Base-by-base conservation (phyloP, 495 filamentous ascomycete genomes). In the Tricharina praecox region DNA sequence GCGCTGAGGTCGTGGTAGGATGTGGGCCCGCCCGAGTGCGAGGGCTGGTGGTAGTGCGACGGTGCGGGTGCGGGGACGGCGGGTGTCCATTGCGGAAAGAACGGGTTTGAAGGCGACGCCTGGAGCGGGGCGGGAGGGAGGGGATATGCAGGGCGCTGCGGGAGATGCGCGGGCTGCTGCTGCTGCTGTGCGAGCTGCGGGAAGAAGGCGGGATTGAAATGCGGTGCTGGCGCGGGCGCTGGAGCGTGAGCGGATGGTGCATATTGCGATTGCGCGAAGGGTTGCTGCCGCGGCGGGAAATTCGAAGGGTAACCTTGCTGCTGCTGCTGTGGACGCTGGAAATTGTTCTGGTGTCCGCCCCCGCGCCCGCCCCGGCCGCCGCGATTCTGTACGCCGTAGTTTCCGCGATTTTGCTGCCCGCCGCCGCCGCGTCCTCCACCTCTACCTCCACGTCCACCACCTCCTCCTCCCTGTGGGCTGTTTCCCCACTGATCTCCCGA, bases 171-270 rank as follows among this genome's bases (percentile, higher is more conserved):
- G 21, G 10, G 10, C 5, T 32, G 35, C 33, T 51, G 51, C 20
- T 48, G 42, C 30, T 24, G 51, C 28, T 38, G 50, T 20, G 39
- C 33, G 11, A 34, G 39, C 24, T 44, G 54, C n/a, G 18, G 33
- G 16, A 28, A 44, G 26, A 39, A 47, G 20, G 35, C 40, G 20
- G 34, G 52, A 23, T 33, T 34, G 9, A 32, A 33, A 21, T 39
- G 46, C 20, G 49, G 21, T 25, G 20, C 34, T 20, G 33, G 16
- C 20, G 20, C 13, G 19, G 19, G 26, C n/a, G 24, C 7, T 20
- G 44, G 26, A 18, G 15, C 19, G 21, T 9, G 15, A n/a, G 10
- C 45, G 39, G n/a, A 23, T 23, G 8, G 30, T 35, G 13, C 18
- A 16, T n/a, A n/a, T n/a, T n/a, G n/a, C n/a, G n/a, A n/a, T n/a